Conservation (phyloP, 2,329 filamentous ascomycete genomes). For the Pseudogymnoascus sp. region DNA sequence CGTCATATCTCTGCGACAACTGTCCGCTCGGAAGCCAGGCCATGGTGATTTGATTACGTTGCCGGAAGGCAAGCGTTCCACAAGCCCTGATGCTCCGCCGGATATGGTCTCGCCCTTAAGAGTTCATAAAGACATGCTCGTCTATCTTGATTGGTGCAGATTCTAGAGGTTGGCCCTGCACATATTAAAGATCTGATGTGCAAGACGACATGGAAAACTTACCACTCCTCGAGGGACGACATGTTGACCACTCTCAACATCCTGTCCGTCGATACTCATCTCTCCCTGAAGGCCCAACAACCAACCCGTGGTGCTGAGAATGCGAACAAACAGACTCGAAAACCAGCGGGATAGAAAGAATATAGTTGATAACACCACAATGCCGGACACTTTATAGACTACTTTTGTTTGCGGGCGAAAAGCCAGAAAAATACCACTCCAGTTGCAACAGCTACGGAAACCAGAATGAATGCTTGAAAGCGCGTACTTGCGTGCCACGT, state of each 20-base stretch:
- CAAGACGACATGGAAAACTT: background rate
- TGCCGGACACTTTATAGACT: background rate
- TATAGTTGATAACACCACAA: background rate
- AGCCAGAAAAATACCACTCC: no score
- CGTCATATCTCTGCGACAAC: constrained; percentile 17
- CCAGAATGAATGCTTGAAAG: no score
- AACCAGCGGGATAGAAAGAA: background rate
- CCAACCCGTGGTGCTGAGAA: background rate
- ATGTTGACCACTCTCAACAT: background rate
- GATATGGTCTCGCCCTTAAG: background rate
- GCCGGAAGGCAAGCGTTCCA: background rate
- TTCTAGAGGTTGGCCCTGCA: background rate
- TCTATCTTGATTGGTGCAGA: background rate
- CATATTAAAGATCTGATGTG: background rate
- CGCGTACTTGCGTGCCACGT: no score
- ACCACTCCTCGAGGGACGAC: background rate
- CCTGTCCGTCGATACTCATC: background rate
- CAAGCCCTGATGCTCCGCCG: background rate
- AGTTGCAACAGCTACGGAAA: no score
- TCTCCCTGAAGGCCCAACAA: background rate
- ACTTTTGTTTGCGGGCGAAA: background rate
- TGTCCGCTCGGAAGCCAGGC: constrained; percentile 8
- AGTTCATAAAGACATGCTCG: background rate
- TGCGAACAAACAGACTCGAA: background rate
- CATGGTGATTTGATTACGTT: background rate